These are phyloP conservation scores for Darksidea phi DNA, from an alignment of 495 filamentous ascomycete genomes.

Conservation along the genomic window DNA sequence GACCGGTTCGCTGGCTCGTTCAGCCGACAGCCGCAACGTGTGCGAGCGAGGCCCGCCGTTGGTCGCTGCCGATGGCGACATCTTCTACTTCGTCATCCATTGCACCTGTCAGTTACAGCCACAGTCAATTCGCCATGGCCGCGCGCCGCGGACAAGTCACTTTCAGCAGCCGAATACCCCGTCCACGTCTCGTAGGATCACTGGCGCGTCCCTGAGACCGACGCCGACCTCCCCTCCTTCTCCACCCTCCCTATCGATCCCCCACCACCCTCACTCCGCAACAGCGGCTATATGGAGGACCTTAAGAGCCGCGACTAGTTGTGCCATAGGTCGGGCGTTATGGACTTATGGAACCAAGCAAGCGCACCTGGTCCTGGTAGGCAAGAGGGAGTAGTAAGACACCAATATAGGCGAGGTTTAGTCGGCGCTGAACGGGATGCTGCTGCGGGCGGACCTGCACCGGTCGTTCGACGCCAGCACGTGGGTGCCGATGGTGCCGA, in stretches of 20 bases:
- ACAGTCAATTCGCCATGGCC: too few species aligned
- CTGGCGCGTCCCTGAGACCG: too few species aligned
- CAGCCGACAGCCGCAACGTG: slow-evolving; percentile 6
- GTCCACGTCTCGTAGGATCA: too few species aligned
- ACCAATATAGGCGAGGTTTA: slow-evolving; percentile 13
- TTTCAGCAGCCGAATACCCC: too few species aligned
- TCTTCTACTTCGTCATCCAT: slow-evolving; percentile 19
- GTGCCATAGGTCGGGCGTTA: slow-evolving; percentile 11
- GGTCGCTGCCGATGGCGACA: too few species aligned
- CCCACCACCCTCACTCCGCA: slow-evolving; percentile 7
- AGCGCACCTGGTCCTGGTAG: slow-evolving; percentile 9
- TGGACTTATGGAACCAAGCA: slow-evolving; percentile 17
- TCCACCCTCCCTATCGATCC: too few species aligned
- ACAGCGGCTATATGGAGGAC: slow-evolving; percentile 18
- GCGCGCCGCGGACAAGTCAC: too few species aligned
- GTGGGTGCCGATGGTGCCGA: slow-evolving; percentile 14
- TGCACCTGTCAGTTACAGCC: slow-evolving; percentile 7
- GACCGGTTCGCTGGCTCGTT: slow-evolving; percentile 7
- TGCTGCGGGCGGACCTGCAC: slow-evolving; percentile 12
- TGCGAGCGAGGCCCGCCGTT: slow-evolving; percentile 9
- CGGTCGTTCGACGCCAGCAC: slow-evolving; percentile 16
- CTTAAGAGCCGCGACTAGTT: slow-evolving; percentile 13
- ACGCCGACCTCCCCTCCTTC: too few species aligned
- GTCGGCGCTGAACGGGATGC: slow-evolving; percentile 18
- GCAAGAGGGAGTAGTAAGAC: slow-evolving; percentile 17